Evolutionary conservation across 164 flowering plant species (phyloP).

Genomic region (Kalanchoe fedtschenkoi): DNA sequence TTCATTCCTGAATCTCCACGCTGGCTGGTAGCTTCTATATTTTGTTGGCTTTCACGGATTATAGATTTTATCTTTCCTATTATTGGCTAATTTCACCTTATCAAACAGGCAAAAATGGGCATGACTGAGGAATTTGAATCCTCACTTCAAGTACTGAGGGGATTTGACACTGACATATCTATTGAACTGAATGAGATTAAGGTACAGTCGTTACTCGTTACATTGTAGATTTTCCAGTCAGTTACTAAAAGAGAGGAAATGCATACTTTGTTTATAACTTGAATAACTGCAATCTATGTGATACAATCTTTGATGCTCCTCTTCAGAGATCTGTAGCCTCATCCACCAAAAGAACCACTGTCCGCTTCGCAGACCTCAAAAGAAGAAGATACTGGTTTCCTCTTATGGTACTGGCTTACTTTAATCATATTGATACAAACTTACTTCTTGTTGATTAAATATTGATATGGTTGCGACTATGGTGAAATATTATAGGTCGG

Average conservation of each 20-base stretch:
- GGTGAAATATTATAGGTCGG: conserved; percentile 83
- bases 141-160: conserved; percentile 92
- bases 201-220: conserved; percentile 30
- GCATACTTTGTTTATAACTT: too few species aligned
- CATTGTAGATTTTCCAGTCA: too few species aligned
- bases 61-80: background rate
- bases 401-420: conserved; percentile 32
- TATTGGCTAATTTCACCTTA: conserved; percentile 1
- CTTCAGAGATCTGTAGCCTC: conserved; percentile 55
- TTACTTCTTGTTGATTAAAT: background rate
- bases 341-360: conserved; percentile 35
- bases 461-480: background rate
- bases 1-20: conserved; percentile 97
- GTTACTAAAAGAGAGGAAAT: too few species aligned
- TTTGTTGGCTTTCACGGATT: conserved; percentile 6
- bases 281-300: too few species aligned
- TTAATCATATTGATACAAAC: background rate
- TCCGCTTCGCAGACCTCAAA: conserved; percentile 52
- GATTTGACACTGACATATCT: conserved; percentile 78
- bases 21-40: conserved; percentile 64
- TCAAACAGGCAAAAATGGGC: conserved; percentile 87
- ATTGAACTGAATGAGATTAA: conserved; percentile 90
- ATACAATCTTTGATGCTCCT: too few species aligned
- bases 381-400: conserved; percentile 54
- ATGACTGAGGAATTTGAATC: conserved; percentile 93